Conservation (phyloP, 139 green algal genomes). For the Chlorella sp. region DNA sequence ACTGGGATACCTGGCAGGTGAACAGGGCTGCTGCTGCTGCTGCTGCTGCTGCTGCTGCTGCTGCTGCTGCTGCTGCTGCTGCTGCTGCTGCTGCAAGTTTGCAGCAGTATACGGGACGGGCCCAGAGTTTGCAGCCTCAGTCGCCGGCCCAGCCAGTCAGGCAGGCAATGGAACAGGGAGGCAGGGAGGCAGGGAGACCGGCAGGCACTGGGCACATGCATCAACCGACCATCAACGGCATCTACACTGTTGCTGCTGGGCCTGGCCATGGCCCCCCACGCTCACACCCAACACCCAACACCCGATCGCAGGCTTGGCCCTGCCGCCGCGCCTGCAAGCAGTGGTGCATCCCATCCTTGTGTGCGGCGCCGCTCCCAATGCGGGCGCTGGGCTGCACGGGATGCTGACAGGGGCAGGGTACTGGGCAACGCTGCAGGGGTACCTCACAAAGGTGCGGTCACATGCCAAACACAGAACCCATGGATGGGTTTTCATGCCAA, state of each 20-base stretch:
- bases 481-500: too few species aligned
- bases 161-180: too few species aligned
- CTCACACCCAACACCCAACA: background rate
- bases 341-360: conserved; percentile 78
- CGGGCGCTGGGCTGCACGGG: conserved; percentile 54
- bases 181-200: background rate
- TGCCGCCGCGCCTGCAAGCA: conserved; percentile 41
- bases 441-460: conserved; percentile 64
- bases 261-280: background rate
- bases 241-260: too few species aligned
- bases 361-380: conserved; percentile 67
- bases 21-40: background rate
- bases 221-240: background rate
- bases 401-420: conserved; percentile 59
- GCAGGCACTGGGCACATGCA: background rate
- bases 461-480: too few species aligned
- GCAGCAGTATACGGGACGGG: too few species aligned
- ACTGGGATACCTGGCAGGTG: conserved; percentile 62
- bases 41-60: background rate
- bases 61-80: too few species aligned
- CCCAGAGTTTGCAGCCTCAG: too few species aligned
- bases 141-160: too few species aligned
- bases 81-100: too few species aligned
- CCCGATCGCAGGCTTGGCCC: conserved; percentile 33
- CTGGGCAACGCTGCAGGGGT: conserved; percentile 54